Conservation (phyloP, 495 filamentous ascomycete genomes). For the Penicillium lagena region DNA sequence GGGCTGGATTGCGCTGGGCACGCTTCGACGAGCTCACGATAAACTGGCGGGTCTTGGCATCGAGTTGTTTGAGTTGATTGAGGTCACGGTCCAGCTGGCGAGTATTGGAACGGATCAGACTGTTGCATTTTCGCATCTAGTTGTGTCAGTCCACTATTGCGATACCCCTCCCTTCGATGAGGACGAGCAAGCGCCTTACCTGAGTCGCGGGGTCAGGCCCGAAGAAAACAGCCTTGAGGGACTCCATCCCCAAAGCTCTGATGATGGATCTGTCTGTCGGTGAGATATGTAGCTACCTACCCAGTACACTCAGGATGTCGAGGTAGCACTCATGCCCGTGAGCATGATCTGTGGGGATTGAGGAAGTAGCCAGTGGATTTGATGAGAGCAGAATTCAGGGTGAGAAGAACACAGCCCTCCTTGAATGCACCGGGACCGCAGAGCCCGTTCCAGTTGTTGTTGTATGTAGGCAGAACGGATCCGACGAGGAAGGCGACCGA, state of each 20-base stretch:
- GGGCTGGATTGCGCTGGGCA: constrained; percentile 67
- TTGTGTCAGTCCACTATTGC: background rate
- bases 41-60: constrained; percentile 76
- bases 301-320: too few relatives aligned
- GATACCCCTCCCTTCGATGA: background rate
- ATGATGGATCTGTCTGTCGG: too few relatives aligned
- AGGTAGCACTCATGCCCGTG: too few relatives aligned
- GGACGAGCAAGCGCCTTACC: constrained; percentile 38
- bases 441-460: too few relatives aligned
- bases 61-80: constrained; percentile 60
- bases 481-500: constrained; percentile 5
- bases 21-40: constrained; percentile 77
- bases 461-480: too few relatives aligned
- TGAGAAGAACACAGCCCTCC: too few relatives aligned
- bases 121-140: constrained; percentile 93
- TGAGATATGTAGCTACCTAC: too few relatives aligned
- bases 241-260: constrained; percentile 57
- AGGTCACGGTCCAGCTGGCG: constrained; percentile 96
- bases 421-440: too few relatives aligned
- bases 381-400: too few relatives aligned
- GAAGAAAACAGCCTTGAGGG: constrained; percentile 79
- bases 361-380: too few relatives aligned
- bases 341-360: too few relatives aligned
- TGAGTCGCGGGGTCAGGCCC: constrained; percentile 90
- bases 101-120: constrained; percentile 81